These are phyloP conservation scores for Fusarium oligoseptatum DNA, from an alignment of 2,329 filamentous ascomycete genomes.

Conservation along the genomic window DNA sequence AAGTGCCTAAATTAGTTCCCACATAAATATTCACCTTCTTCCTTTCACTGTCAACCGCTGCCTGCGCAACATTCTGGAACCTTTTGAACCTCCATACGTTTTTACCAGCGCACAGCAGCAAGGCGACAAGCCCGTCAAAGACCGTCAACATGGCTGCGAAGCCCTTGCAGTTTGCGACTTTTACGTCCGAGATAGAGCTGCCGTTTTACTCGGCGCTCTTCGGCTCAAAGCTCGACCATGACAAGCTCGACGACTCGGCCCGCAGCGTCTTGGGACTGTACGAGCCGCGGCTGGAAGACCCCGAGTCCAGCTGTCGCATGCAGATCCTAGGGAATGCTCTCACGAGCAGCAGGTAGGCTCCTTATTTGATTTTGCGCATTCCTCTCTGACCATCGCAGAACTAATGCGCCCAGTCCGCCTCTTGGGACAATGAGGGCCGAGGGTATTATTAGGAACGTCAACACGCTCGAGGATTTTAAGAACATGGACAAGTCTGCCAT, in stretches of 20 bases:
- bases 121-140: background rate
- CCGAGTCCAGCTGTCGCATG: slow-evolving; percentile 86
- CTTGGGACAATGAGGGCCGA: slow-evolving; percentile 83
- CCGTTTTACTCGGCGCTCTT: slow-evolving; percentile 96
- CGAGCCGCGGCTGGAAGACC: slow-evolving; percentile 81
- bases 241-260: slow-evolving; percentile 95
- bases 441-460: slow-evolving; percentile 95
- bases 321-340: slow-evolving; percentile 91
- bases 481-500: slow-evolving; percentile 83
- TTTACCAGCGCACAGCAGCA: background rate
- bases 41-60: background rate
- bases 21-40: background rate
- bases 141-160: slow-evolving; percentile 61
- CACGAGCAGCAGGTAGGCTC: slow-evolving; percentile 81
- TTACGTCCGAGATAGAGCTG: slow-evolving; percentile 93
- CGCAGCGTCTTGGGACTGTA: slow-evolving; percentile 90
- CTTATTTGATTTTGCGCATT: slow-evolving; percentile 33
- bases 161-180: slow-evolving; percentile 81
- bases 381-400: slow-evolving; percentile 40
- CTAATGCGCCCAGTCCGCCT: slow-evolving; percentile 68
- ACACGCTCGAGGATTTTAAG: slow-evolving; percentile 94
- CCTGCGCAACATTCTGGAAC: slow-evolving; percentile 3
- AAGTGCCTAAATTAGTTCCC: slow-evolving; percentile 3
- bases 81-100: slow-evolving; percentile 19
- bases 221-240: slow-evolving; percentile 93